Evolutionary conservation across 345 rosid species (phyloP), one percentile per base, ranked within the genome.

Genomic region (Corchorus capsularis): DNA sequence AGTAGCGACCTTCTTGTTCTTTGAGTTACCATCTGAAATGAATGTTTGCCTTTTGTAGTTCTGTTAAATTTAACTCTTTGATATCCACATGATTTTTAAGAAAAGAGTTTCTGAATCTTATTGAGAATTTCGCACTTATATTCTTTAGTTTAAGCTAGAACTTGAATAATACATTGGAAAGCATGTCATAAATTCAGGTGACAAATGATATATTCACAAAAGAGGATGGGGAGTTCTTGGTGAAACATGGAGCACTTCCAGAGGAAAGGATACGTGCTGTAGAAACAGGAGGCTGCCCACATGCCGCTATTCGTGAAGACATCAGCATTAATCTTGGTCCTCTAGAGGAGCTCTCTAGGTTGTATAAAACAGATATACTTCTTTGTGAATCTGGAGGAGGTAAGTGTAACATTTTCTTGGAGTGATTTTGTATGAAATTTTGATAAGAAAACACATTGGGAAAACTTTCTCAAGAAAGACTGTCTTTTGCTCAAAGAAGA

Each of bases 301-400:
- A 93, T 69, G 98, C 98, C n/a, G 99, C 99, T 0, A 96, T 96
- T 76, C 97, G 96, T 70, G 98, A 96, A 85, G 98, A 96, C 76
- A 96, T 96, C 86, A 96, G 97, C 82, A 96, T 93, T 71, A 96
- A 93, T 79, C 86, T 96, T 52, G 99, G 99, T 72, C 99, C 97
- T 69, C 97, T 93, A 3, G 99, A 96, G 86, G 99, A 96, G 86
- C 92, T 93, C 27, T 89, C 96, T 14, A 91, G 89, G 83, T 77
- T 93, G 76, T 96, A 85, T 86, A 96, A 88, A 73, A 83, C 99
- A 69, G 98, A 93, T 82, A 60, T 96, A 69, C 93, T 96, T 78
- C 98, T 96, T 61, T 96, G 98, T 74, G 96, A 96, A 91, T 93
- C 98, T 20, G 98, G 99, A 41, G 99, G 98, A 89, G 99, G 97